Conservation (phyloP, 805 yeast species). For the Schwanniomyces sp. region DNA sequence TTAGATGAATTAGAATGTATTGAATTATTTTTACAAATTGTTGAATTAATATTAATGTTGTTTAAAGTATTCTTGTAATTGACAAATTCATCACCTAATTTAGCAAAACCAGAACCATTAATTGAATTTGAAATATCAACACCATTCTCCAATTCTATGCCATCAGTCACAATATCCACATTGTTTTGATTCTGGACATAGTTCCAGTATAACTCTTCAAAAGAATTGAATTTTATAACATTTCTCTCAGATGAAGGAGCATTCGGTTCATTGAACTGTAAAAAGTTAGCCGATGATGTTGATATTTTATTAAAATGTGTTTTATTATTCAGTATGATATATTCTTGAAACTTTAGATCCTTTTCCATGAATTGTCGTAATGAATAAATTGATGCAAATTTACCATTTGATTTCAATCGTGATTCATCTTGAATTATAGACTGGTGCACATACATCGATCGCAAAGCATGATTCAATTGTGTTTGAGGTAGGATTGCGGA, state of each 20-base stretch:
- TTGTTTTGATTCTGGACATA: constrained; percentile 22
- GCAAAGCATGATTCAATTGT: constrained; percentile 13
- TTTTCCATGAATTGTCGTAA: constrained; percentile 60
- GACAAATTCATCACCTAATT: constrained; percentile 26
- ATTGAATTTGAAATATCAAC: constrained; percentile 23
- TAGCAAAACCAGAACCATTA: constrained; percentile 37
- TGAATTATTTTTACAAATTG: constrained; percentile 4
- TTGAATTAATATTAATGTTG: constrained; percentile 16
- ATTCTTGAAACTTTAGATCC: constrained; percentile 44
- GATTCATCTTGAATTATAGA: constrained; percentile 15
- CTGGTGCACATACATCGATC: constrained; percentile 9
- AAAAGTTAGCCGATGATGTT: constrained; percentile 1
- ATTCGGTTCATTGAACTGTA: constrained; percentile 5
- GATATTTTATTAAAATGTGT: constrained; percentile 8
- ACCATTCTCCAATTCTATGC: constrained; percentile 28
- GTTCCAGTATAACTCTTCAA: constrained; percentile 48
- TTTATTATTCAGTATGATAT: constrained; percentile 16
- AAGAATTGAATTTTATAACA: constrained; percentile 14
- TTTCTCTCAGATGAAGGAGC: constrained; percentile 11
- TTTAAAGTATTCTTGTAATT: constrained; percentile 22
- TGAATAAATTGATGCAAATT: constrained; percentile 51
- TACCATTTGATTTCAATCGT: constrained; percentile 17
- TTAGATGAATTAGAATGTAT: not conserved
- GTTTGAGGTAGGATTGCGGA: constrained; percentile 17
- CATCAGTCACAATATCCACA: constrained; percentile 19